These are phyloP conservation scores for Dalbergia cochinchinensis DNA, from an alignment of 306 rosid genomes.

Conservation along the genomic window DNA sequence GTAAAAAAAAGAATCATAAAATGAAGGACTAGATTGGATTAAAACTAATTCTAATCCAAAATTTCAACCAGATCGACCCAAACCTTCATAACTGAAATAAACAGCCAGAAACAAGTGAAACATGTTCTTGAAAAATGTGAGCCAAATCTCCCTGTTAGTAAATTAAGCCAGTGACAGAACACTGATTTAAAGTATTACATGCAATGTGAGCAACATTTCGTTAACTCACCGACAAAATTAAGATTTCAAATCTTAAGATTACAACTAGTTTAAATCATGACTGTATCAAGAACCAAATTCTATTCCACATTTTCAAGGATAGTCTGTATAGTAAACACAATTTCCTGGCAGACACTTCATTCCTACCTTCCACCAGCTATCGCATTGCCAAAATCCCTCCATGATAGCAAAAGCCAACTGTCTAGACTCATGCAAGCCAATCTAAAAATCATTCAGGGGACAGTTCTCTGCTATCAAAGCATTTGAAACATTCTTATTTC, in stretches of 20 bases:
- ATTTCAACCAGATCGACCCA: too few relatives aligned
- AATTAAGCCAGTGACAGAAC: not conserved
- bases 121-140: not conserved
- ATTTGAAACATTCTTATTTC: slow-evolving; percentile 53
- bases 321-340: slow-evolving; percentile 40
- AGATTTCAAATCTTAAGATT: slow-evolving; percentile 39
- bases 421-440: slow-evolving; percentile 34
- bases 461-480: not conserved
- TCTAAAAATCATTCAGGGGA: slow-evolving; percentile 30
- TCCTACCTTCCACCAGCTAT: slow-evolving; percentile 27
- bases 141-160: slow-evolving; percentile 4
- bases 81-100: not conserved
- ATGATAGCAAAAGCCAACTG: slow-evolving; percentile 28
- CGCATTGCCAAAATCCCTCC: slow-evolving; percentile 39
- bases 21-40: too few relatives aligned
- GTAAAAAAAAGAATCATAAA: too few relatives aligned
- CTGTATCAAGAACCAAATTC: slow-evolving; percentile 40
- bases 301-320: slow-evolving; percentile 38
- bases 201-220: slow-evolving; percentile 35
- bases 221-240: slow-evolving; percentile 39
- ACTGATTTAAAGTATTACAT: slow-evolving; percentile 11
- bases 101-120: not conserved
- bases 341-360: slow-evolving; percentile 34
- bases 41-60: too few relatives aligned
- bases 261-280: slow-evolving; percentile 41